Evolutionary conservation across 2,329 filamentous ascomycete genomes (phyloP).

Genomic region (Microsporum canis): DNA sequence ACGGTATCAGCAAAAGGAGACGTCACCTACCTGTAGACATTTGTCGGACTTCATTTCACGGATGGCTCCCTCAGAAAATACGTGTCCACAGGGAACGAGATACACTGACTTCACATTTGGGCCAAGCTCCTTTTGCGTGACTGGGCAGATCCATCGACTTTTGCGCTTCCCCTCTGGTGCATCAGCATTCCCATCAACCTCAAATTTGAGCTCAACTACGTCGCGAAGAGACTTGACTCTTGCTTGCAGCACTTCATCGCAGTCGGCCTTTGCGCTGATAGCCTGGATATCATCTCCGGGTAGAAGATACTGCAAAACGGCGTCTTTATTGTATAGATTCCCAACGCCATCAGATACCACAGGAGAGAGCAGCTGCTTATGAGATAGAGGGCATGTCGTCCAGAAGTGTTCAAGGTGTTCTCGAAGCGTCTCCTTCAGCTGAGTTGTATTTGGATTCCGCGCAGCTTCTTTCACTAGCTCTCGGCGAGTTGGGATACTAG

Average conservation of each 20-base stretch:
- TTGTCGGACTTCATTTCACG: slow-evolving; percentile 60
- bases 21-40: slow-evolving; percentile 42
- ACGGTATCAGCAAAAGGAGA: background rate
- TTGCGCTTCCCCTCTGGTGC: slow-evolving; percentile 30
- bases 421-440: slow-evolving; percentile 77
- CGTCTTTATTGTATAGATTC: slow-evolving; percentile 88
- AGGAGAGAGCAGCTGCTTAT: slow-evolving; percentile 58
- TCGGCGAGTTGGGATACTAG: slow-evolving; percentile 78
- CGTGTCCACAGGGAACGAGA: slow-evolving; percentile 87
- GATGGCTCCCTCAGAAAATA: slow-evolving; percentile 77
- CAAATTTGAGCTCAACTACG: slow-evolving; percentile 74
- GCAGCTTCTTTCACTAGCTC: slow-evolving; percentile 94
- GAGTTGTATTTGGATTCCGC: slow-evolving; percentile 65
- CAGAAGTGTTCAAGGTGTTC: slow-evolving; percentile 80
- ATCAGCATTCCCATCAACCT: slow-evolving; percentile 35
- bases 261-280: slow-evolving; percentile 45
- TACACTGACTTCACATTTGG: slow-evolving; percentile 72
- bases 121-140: slow-evolving; percentile 78
- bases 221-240: slow-evolving; percentile 71
- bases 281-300: slow-evolving; percentile 43
- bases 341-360: slow-evolving; percentile 78
- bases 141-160: slow-evolving; percentile 66
- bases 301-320: slow-evolving; percentile 60
- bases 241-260: slow-evolving; percentile 49
- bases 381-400: slow-evolving; percentile 78